These are phyloP conservation scores for Tephrocybe sp. DNA, from an alignment of 768 basidiomycete genomes.

Conservation along the genomic window DNA sequence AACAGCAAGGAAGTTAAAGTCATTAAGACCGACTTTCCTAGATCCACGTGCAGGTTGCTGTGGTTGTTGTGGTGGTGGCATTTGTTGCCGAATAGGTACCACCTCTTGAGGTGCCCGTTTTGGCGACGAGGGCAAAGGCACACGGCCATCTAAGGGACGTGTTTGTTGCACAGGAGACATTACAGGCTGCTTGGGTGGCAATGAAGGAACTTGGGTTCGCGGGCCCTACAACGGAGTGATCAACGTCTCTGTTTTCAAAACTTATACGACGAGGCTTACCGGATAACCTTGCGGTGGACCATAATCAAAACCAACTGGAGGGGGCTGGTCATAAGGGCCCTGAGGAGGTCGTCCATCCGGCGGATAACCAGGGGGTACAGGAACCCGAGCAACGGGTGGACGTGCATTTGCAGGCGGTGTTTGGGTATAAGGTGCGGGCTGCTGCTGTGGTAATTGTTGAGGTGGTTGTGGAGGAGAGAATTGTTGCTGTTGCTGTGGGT, in stretches of 20 bases:
- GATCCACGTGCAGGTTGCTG: conserved; percentile 39
- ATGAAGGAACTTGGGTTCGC: conserved; percentile 23
- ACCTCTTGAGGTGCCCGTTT: conserved; percentile 30
- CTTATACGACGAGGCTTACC: conserved; percentile 19
- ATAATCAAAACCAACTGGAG: conserved; percentile 24
- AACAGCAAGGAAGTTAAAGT: conserved; percentile 98
- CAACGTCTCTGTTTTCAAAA: not conserved
- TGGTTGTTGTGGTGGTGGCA: conserved; percentile 19
- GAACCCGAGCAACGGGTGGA: conserved; percentile 41
- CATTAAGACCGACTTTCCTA: conserved; percentile 93
- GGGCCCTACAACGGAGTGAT: conserved; percentile 8
- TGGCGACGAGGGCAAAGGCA: conserved; percentile 21
- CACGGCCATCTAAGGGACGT: conserved; percentile 27
- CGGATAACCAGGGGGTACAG: conserved; percentile 43
- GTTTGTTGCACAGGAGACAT: conserved; percentile 25
- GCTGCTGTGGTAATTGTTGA: conserved; percentile 25
- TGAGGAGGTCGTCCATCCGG: conserved; percentile 32
- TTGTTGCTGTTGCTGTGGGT: conserved; percentile 25
- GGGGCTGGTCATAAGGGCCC: conserved; percentile 29
- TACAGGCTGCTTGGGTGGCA: conserved; percentile 33
- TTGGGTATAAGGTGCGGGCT: conserved; percentile 25
- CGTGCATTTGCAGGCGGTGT: conserved; percentile 29
- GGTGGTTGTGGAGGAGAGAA: conserved; percentile 25
- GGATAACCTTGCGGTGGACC: conserved; percentile 32
- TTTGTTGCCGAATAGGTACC: conserved; percentile 34